Evolutionary conservation across 768 basidiomycete species (phyloP).

Genomic region (Astraeus odoratus): DNA sequence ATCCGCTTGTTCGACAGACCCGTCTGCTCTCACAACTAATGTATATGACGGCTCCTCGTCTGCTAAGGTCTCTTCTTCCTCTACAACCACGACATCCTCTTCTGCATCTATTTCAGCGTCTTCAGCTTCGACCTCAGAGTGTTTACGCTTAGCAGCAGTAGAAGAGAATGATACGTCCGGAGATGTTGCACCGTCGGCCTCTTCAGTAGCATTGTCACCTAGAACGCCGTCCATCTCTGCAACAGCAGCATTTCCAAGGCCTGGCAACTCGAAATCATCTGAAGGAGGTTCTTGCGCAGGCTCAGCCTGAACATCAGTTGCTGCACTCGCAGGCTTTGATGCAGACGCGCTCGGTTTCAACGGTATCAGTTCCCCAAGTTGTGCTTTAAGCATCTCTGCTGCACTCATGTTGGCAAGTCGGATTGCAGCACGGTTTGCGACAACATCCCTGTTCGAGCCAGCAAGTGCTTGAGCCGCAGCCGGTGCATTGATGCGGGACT

Average conservation of each 20-base stretch:
- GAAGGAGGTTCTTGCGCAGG: constrained; percentile 23
- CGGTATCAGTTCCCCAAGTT: constrained; percentile 55
- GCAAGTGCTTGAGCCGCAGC: constrained; percentile 67
- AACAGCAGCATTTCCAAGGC: constrained; percentile 24
- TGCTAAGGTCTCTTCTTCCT: constrained; percentile 36
- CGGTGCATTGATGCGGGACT: constrained; percentile 51
- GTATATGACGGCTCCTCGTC: constrained; percentile 46
- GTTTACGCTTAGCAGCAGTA: constrained; percentile 39
- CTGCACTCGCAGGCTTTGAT: constrained; percentile 3
- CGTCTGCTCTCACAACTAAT: constrained; percentile 81
- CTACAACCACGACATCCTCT: constrained; percentile 16
- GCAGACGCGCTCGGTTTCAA: constrained; percentile 31
- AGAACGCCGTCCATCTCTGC: constrained; percentile 11
- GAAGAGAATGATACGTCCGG: constrained; percentile 18
- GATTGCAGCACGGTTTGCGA: constrained; percentile 83
- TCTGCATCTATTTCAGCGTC: constrained; percentile 27
- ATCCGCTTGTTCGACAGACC: constrained; percentile 92
- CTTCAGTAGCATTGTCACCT: constrained; percentile 24
- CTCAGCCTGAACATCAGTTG: constrained; percentile 33
- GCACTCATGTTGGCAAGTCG: constrained; percentile 97
- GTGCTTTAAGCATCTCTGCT: constrained; percentile 88
- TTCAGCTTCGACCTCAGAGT: constrained; percentile 37
- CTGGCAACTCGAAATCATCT: constrained; percentile 28
- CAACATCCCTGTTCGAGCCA: constrained; percentile 85
- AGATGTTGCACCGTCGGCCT: constrained; percentile 10